Conservation (phyloP, 2,329 filamentous ascomycete species). For the Myriosclerotinia duriaeana region DNA sequence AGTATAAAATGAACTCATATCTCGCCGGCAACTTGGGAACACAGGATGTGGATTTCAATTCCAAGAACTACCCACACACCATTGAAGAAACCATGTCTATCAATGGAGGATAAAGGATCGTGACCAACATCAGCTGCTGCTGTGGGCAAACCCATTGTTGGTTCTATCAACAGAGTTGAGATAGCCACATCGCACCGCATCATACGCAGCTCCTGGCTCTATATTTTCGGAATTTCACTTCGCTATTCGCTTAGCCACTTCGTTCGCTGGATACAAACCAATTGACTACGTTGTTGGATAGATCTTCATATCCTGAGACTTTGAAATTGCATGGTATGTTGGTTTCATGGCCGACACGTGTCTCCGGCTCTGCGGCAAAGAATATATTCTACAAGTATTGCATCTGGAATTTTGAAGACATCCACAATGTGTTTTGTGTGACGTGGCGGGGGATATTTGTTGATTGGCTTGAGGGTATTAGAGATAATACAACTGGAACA, state of each 20-base stretch:
- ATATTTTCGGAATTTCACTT: neutral
- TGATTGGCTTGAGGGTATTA: neutral
- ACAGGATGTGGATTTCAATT: neutral
- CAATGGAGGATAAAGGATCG: neutral
- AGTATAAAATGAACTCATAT: neutral
- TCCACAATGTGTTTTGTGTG: slow-evolving; percentile 10
- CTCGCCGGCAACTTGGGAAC: neutral
- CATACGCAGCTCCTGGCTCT: neutral
- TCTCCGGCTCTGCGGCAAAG: slow-evolving; percentile 1
- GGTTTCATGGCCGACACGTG: slow-evolving; percentile 11
- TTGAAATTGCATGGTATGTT: neutral
- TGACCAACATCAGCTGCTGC: neutral
- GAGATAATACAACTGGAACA: neutral
- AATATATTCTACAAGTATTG: neutral
- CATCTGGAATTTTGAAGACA: slow-evolving; percentile 1
- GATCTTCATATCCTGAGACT: neutral
- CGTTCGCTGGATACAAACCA: no score
- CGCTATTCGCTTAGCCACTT: neutral
- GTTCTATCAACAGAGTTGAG: neutral
- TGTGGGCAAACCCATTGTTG: neutral
- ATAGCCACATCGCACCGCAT: neutral
- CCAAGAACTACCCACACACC: neutral
- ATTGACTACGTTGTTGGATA: neutral
- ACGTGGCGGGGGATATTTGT: slow-evolving; percentile 7
- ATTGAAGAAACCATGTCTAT: neutral